These are phyloP conservation scores for Firmiana major DNA, from an alignment of 345 rosid species.

Conservation along the genomic window DNA sequence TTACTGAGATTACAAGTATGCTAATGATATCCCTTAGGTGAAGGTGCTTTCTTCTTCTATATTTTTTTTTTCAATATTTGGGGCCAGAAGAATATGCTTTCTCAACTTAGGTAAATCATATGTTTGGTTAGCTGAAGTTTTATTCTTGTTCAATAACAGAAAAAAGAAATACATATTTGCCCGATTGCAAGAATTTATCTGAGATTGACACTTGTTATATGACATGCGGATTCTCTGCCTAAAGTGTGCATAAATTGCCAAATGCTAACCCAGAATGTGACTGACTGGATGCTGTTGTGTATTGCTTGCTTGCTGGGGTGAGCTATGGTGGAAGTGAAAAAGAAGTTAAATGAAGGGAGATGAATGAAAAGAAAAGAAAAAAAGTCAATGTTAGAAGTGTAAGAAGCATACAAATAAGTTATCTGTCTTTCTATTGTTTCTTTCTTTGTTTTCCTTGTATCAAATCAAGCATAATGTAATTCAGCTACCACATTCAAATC, in stretches of 20 bases:
- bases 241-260: not conserved
- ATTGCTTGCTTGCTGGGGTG: not conserved
- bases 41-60: not conserved
- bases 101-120: not conserved
- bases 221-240: not conserved
- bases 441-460: too few species aligned
- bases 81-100: not conserved
- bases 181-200: constrained; percentile 6
- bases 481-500: too few species aligned
- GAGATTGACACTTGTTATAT: not conserved
- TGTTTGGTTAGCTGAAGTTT: constrained; percentile 4
- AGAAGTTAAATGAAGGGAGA: not conserved
- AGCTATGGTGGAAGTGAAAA: not conserved
- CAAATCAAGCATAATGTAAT: too few species aligned
- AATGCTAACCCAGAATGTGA: not conserved
- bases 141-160: not conserved
- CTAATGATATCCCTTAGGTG: not conserved
- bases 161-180: not conserved
- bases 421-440: too few species aligned
- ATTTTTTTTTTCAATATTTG: not conserved
- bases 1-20: constrained; percentile 29
- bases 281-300: not conserved
- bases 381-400: too few species aligned
- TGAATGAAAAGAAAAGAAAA: too few species aligned
- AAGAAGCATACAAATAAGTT: too few species aligned